A percentile compares a stretch with the other conserved stretches of the same genome.
Conservation (phyloP, 192 early-diverging fungal species). For the Cetraspora pellucida region DNA sequence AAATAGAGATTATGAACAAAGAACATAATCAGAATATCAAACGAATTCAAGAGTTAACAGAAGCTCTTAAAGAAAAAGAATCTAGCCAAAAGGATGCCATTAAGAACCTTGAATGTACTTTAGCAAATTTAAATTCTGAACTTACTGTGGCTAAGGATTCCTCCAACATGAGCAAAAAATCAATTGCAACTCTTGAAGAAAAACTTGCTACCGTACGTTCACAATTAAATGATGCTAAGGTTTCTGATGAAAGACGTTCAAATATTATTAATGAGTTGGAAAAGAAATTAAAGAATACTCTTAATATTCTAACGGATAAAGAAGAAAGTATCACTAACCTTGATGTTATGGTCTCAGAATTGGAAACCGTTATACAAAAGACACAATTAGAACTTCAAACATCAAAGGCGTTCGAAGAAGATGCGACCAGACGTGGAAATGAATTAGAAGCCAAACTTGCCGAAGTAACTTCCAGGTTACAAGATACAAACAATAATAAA, state of each 20-base stretch:
- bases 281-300: constrained; percentile 1
- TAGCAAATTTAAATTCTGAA: constrained; percentile 8
- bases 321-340: not conserved
- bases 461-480: not conserved
- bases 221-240: constrained; percentile 9
- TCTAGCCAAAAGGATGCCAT: constrained; percentile 18
- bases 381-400: constrained; percentile 16
- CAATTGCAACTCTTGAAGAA: constrained; percentile 6
- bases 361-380: not conserved
- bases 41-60: constrained; percentile 7
- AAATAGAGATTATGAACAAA: constrained; percentile 11
- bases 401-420: not conserved
- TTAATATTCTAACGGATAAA: constrained; percentile 8
- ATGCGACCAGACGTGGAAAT: not conserved
- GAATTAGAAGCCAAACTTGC: constrained; percentile 8
- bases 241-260: not conserved
- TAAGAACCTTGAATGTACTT: constrained; percentile 1
- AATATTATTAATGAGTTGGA: constrained; percentile 18
- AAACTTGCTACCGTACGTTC: not conserved
- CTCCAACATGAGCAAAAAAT: constrained; percentile 1
- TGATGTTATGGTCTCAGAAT: not conserved
- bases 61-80: constrained; percentile 17
- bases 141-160: not conserved
- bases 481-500: not conserved
- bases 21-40: constrained; percentile 1